These are phyloP conservation scores for Daldinia loculata DNA, from an alignment of 495 filamentous ascomycete species.

Conservation along the genomic window DNA sequence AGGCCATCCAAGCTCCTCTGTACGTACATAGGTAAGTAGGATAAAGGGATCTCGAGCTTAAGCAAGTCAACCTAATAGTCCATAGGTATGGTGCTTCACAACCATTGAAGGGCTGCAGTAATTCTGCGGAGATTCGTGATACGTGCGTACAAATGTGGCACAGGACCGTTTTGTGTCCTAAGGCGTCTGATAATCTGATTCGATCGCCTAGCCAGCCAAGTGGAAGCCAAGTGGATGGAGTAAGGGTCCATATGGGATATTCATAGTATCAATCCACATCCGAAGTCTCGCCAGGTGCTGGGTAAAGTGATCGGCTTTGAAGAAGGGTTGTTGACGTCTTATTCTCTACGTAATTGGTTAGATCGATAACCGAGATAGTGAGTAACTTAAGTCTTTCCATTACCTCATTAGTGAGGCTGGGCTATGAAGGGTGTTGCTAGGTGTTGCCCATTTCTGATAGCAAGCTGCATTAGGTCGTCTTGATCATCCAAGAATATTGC, in stretches of 20 bases:
- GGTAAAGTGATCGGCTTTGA: conserved; percentile 30
- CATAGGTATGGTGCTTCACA: conserved; percentile 14
- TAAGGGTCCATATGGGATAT: conserved; percentile 36
- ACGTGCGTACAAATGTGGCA: conserved; percentile 17
- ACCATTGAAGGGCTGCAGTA: conserved; percentile 24
- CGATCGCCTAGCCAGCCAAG: conserved; percentile 32
- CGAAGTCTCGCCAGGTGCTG: conserved; percentile 28
- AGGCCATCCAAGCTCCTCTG: conserved; percentile 3
- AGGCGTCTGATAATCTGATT: conserved; percentile 33
- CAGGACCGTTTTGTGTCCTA: conserved; percentile 20
- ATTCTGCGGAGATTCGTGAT: conserved; percentile 29
- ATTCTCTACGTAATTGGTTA: conserved; percentile 32
- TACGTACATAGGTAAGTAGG: not conserved
- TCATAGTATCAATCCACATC: conserved; percentile 38
- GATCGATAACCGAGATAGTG: conserved; percentile 34
- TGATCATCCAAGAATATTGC: conserved; percentile 15
- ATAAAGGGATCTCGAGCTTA: not conserved
- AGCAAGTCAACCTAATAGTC: conserved; percentile 8
- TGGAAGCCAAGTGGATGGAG: conserved; percentile 19
- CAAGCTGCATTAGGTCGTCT: conserved; percentile 5
- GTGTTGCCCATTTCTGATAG: conserved; percentile 27
- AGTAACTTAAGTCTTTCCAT: conserved; percentile 21
- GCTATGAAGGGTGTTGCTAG: conserved; percentile 35
- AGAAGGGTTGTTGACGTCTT: conserved; percentile 25
- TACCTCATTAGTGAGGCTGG: conserved; percentile 38